Percentiles rank a stretch among this genome's conserved stretches.
phyloP scores from a whole-genome alignment of 345 rosid genomes.

The Physaria fendleri region DNA sequence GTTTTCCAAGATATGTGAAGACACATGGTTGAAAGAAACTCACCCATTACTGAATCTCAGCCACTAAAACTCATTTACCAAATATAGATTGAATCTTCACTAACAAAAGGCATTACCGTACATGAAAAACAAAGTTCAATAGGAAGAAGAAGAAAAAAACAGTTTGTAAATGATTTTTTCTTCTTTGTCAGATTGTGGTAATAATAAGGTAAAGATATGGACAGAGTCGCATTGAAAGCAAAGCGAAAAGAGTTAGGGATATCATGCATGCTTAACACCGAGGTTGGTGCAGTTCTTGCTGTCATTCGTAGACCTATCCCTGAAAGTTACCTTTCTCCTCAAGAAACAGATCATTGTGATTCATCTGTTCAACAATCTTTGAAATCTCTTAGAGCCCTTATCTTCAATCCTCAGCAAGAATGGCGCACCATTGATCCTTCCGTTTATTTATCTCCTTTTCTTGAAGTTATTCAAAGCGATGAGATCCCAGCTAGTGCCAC shows the following conservation, averaged over 20 bases:
- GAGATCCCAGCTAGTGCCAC: constrained; percentile 78
- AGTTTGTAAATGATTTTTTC: not conserved
- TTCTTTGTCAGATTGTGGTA: not conserved
- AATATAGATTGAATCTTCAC: constrained; percentile 22
- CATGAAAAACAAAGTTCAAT: constrained; percentile 4
- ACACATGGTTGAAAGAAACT: constrained; percentile 27
- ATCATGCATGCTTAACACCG: constrained; percentile 93
- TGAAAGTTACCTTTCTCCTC: constrained; percentile 36
- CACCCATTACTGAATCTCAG: constrained; percentile 18
- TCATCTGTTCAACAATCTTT: constrained; percentile 52
- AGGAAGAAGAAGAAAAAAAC: not conserved
- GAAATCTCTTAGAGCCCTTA: constrained; percentile 66
- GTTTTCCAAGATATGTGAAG: no score
- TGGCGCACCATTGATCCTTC: constrained; percentile 80
- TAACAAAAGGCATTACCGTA: constrained; percentile 26
- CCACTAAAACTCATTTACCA: constrained; percentile 24
- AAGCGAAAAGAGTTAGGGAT: constrained; percentile 54
- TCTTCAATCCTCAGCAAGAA: constrained; percentile 88
- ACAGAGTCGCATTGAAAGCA: constrained; percentile 21
- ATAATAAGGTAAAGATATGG: constrained; percentile 14
- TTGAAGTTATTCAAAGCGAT: constrained; percentile 75
- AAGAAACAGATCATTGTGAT: constrained; percentile 47
- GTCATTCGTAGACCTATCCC: constrained; percentile 59
- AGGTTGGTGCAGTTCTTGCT: constrained; percentile 78
- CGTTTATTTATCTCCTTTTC: constrained; percentile 70